A percentile compares a stretch with the other conserved stretches of the same genome.
phyloP scores from a whole-genome alignment of 2,329 filamentous ascomycete species.

The Talaromyces atroroseus region DNA sequence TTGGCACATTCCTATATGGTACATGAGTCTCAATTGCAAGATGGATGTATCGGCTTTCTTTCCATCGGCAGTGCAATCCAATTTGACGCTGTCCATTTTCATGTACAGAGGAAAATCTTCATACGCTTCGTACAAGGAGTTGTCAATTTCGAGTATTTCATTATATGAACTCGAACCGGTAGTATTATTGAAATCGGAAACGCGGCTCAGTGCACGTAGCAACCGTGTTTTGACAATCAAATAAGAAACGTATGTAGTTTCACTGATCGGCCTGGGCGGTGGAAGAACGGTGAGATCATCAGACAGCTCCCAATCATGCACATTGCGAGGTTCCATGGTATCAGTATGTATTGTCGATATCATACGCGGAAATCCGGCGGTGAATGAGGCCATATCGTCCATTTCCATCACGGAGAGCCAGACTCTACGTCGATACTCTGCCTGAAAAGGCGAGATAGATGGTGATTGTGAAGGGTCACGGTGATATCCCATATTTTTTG shows the following conservation, averaged over 20 bases:
- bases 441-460: conserved; percentile 55
- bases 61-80: background rate
- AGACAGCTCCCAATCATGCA: conserved; percentile 61
- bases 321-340: conserved; percentile 55
- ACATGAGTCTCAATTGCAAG: conserved; percentile 42
- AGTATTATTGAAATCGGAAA: conserved; percentile 39
- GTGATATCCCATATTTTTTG: conserved; percentile 63
- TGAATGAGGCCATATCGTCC: conserved; percentile 60
- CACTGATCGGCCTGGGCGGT: conserved; percentile 49
- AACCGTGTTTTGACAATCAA: conserved; percentile 44
- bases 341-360: conserved; percentile 59
- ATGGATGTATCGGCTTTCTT: conserved; percentile 4
- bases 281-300: conserved; percentile 53
- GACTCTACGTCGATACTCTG: conserved; percentile 51
- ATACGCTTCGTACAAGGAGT: conserved; percentile 50
- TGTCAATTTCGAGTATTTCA: conserved; percentile 57
- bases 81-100: conserved; percentile 5
- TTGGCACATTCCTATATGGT: conserved; percentile 84
- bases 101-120: conserved; percentile 67
- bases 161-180: conserved; percentile 47
- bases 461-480: conserved; percentile 50
- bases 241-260: conserved; percentile 52
- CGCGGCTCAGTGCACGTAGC: conserved; percentile 39
- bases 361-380: conserved; percentile 63
- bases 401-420: conserved; percentile 51